These are phyloP conservation scores for Brassica rapa DNA, from an alignment of 345 rosid species.

Conservation along the genomic window DNA sequence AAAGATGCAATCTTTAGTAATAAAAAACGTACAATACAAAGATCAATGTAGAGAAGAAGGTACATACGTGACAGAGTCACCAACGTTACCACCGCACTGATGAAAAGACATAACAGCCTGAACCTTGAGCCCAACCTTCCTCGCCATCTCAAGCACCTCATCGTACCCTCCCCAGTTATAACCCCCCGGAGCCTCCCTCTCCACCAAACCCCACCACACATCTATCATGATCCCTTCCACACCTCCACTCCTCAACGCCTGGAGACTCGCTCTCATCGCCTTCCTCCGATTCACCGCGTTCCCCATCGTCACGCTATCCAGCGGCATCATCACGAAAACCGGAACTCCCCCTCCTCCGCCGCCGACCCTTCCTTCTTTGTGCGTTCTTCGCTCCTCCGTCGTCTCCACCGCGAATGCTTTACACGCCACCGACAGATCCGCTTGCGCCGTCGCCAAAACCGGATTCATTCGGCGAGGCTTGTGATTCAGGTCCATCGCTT, in stretches of 20 bases:
- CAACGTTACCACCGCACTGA: conserved; percentile 99
- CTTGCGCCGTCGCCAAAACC: conserved; percentile 1
- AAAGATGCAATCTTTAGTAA: not conserved
- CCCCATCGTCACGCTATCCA: not conserved
- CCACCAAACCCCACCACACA: conserved; percentile 99
- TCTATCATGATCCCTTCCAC: conserved; percentile 97
- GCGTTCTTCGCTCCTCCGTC: conserved; percentile 32
- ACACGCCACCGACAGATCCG: conserved; percentile 62
- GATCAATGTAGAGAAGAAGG: not conserved
- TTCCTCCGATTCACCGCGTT: conserved; percentile 49
- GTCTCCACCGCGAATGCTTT: conserved; percentile 53
- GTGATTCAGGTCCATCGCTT: conserved; percentile 39
- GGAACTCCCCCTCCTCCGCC: conserved; percentile 1
- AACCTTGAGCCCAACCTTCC: conserved; percentile 82
- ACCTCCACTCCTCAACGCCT: conserved; percentile 92
- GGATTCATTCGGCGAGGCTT: conserved; percentile 55
- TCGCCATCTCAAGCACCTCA: conserved; percentile 87
- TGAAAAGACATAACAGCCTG: conserved; percentile 99
- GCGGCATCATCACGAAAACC: not conserved
- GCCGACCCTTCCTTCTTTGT: conserved; percentile 41
- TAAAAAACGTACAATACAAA: too few species aligned
- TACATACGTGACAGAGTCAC: conserved; percentile 86
- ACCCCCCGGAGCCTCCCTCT: conserved; percentile 73
- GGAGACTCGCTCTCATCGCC: conserved; percentile 91
- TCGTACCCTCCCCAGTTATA: conserved; percentile 95